Conservation (phyloP, 192 early-diverging fungal genomes). For the Backusella mclennaniae region DNA sequence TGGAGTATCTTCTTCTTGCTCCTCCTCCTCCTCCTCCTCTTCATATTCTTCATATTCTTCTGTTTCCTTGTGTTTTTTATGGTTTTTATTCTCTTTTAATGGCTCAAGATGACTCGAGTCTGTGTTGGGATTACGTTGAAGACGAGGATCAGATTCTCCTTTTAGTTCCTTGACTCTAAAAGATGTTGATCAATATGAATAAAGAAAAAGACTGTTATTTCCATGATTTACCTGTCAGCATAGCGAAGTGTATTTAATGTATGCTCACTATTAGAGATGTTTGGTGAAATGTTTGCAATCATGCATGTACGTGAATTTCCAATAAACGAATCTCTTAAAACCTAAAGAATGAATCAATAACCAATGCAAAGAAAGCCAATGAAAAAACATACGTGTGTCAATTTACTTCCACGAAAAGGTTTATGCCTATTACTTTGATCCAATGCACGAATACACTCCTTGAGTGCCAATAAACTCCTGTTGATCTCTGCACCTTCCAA, state of each 20-base stretch:
- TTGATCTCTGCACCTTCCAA: constrained; percentile 99
- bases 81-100: not conserved
- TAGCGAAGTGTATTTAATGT: constrained; percentile 95
- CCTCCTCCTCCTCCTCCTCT: not conserved
- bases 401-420: constrained; percentile 95
- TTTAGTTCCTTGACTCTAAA: constrained; percentile 24
- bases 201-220: not conserved
- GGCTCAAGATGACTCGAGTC: not conserved
- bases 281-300: constrained; percentile 98
- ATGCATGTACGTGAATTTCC: constrained; percentile 97
- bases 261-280: constrained; percentile 89
- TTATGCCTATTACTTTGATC: constrained; percentile 94
- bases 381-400: constrained; percentile 69
- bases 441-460: constrained; percentile 96
- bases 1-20: not conserved
- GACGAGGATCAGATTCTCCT: constrained; percentile 21
- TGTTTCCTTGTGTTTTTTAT: not conserved
- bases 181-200: not conserved
- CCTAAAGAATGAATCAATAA: constrained; percentile 30
- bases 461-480: constrained; percentile 94
- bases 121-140: not conserved
- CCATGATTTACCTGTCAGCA: constrained; percentile 69
- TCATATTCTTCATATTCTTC: no score
- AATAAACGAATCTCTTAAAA: constrained; percentile 95
- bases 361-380: not conserved